phyloP scores from a whole-genome alignment of 352 stramenopile genomes.

The Halophytophthora batemanensis region DNA sequence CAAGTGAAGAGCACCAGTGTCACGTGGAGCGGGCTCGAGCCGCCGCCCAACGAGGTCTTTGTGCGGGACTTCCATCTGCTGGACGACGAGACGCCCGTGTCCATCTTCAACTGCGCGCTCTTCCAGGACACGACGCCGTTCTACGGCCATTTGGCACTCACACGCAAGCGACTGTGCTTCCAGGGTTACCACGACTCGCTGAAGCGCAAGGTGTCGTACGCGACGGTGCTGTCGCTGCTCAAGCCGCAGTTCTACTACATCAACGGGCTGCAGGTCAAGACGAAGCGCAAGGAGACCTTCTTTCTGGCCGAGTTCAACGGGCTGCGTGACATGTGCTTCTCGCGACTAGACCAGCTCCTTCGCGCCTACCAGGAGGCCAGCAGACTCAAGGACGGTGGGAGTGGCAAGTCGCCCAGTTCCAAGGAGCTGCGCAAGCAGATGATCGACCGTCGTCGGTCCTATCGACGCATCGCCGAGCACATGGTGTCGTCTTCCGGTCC shows the following conservation, averaged over 20 bases:
- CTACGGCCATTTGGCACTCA: slow-evolving; percentile 75
- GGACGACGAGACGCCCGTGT: slow-evolving; percentile 41
- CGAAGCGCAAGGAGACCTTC: slow-evolving; percentile 55
- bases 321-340: slow-evolving; percentile 65
- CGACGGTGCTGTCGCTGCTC: slow-evolving; percentile 56
- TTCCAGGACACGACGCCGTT: slow-evolving; percentile 69
- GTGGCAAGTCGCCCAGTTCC: slow-evolving; percentile 25
- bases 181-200: slow-evolving; percentile 41
- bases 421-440: slow-evolving; percentile 51
- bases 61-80: slow-evolving; percentile 44
- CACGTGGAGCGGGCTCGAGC: slow-evolving; percentile 61
- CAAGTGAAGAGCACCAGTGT: slow-evolving; percentile 56
- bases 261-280: slow-evolving; percentile 76
- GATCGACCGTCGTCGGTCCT: slow-evolving; percentile 54
- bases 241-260: slow-evolving; percentile 87
- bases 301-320: slow-evolving; percentile 83
- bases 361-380: slow-evolving; percentile 57
- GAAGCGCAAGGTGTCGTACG: slow-evolving; percentile 59
- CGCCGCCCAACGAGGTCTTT: slow-evolving; percentile 31
- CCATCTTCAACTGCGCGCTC: slow-evolving; percentile 75
- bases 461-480: slow-evolving; percentile 39
- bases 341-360: slow-evolving; percentile 70
- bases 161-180: slow-evolving; percentile 68
- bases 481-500: slow-evolving; percentile 17
- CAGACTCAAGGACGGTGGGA: slow-evolving; percentile 13